Base-by-base conservation (phyloP, 2,329 filamentous ascomycete genomes). In the Fusarium pseudograminearum region DNA sequence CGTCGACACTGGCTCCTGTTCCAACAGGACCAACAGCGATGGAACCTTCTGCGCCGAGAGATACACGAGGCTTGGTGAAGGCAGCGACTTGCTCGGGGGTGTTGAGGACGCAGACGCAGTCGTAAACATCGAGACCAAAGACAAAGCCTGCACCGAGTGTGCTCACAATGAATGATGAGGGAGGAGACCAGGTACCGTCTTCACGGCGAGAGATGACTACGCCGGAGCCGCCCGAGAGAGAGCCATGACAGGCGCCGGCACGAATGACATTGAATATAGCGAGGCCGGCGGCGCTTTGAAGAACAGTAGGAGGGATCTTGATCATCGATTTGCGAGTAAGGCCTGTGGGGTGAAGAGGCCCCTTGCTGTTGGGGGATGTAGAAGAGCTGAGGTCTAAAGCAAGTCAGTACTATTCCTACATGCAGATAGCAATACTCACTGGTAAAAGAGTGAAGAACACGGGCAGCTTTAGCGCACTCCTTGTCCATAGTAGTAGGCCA, bases 91-190 rank as follows among this genome's bases (percentile, higher is more conserved):
- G 90, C 64, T 89, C 84, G 31, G 86, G 84, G 0, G 87, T 90
- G 78, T 93, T 93, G 75, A 93, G 91, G 4, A 93, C 89, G 22
- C 92, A 86, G 15, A 93, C 90, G 71, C 90, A 93, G 73, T 93
- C 91, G 79, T 93, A 93, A 14, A 93, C 89, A 76, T 93, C 91
- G 10, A 93, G 87, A 7, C 91, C 91, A 12, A 90, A 86, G 51
- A 93, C 82, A 73, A 93, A 92, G 1, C 91, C 91, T 7, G 91
- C 83, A 3, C 89, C 90, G 3, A 90, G 84, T 0, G 90, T 92
- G 74, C 92, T 90, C 34, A 92, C 83, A 80, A 92, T 81, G 72
- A 93, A 91, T 36, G 90, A 89, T 0, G 89, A 92, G 0, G 91
- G 91, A 3, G 91, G 89, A 41, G 89, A 92, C 92, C 91, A 94